Evolutionary conservation across 1,284 basidiomycete species (phyloP).

Genomic region (Cutaneotrichosporon cyanovorans): DNA sequence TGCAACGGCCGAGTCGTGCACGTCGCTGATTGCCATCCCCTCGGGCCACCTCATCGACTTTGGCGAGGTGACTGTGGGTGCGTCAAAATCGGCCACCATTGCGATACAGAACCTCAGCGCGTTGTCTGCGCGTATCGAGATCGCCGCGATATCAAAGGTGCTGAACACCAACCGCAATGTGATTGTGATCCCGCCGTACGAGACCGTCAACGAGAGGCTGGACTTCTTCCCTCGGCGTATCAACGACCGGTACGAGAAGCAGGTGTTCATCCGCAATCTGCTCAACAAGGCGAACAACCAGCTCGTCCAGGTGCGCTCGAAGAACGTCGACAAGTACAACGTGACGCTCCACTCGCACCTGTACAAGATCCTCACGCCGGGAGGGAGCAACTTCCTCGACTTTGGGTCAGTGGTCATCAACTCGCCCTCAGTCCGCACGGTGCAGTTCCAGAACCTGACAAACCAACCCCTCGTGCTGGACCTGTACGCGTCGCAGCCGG

Average conservation of each 20-base stretch:
- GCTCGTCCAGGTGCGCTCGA: conserved; percentile 48
- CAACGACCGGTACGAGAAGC: conserved; percentile 50
- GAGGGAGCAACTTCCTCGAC: conserved; percentile 50
- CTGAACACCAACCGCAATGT: conserved; percentile 49
- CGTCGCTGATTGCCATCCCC: conserved; percentile 47
- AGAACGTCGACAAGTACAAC: conserved; percentile 50
- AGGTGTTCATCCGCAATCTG: conserved; percentile 47
- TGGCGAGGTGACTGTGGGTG: conserved; percentile 50
- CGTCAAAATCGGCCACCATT: conserved; percentile 45
- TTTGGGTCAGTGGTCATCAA: conserved; percentile 51
- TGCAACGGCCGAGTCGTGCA: conserved; percentile 47
- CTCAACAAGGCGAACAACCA: conserved; percentile 44
- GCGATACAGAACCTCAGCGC: conserved; percentile 47
- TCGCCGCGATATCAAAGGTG: conserved; percentile 50
- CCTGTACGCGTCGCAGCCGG: conserved; percentile 48
- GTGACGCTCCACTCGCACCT: conserved; percentile 51
- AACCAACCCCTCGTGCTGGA: conserved; percentile 42
- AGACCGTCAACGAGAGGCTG: conserved; percentile 48
- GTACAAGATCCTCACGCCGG: conserved; percentile 50
- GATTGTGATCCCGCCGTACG: conserved; percentile 47
- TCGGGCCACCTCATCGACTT: conserved; percentile 46
- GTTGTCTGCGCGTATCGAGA: conserved; percentile 47
- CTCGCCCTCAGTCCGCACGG: conserved; percentile 46
- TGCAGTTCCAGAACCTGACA: conserved; percentile 48
- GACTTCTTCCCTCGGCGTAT: conserved; percentile 51